Conservation (phyloP, 2,329 filamentous ascomycete species). For the Sclerotinia trifoliorum region DNA sequence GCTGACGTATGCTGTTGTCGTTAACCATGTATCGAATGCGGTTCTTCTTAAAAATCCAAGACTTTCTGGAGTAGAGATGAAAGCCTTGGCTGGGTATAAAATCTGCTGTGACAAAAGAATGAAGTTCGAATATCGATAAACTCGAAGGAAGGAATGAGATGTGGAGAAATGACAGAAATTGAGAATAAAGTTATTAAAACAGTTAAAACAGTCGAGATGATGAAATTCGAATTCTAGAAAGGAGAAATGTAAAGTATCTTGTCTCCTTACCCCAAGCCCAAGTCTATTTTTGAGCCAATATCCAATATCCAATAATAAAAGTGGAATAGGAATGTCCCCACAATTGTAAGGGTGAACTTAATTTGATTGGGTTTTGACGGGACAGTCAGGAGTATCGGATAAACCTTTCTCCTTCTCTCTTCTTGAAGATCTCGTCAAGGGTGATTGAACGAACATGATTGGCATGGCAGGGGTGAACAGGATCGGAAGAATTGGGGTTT, state of each 20-base stretch:
- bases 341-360: not conserved
- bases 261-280: not conserved
- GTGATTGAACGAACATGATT: no score
- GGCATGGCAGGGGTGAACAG: no score
- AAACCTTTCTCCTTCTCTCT: slow-evolving; percentile 2
- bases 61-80: not conserved
- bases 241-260: slow-evolving; percentile 1
- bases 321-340: not conserved
- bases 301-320: not conserved
- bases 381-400: not conserved
- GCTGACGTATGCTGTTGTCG: slow-evolving; percentile 4
- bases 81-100: not conserved
- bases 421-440: no score
- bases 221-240: slow-evolving; percentile 7
- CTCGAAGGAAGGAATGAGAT: not conserved
- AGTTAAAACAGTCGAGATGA: not conserved
- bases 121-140: not conserved
- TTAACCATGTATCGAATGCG: not conserved
- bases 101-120: not conserved
- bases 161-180: slow-evolving; percentile 2
- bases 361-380: not conserved
- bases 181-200: not conserved
- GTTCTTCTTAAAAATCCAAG: not conserved
- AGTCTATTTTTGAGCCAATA: slow-evolving; percentile 7
- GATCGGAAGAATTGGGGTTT: not conserved